These are phyloP conservation scores for Lepidium africanum DNA, from an alignment of 345 rosid species.

Conservation along the genomic window DNA sequence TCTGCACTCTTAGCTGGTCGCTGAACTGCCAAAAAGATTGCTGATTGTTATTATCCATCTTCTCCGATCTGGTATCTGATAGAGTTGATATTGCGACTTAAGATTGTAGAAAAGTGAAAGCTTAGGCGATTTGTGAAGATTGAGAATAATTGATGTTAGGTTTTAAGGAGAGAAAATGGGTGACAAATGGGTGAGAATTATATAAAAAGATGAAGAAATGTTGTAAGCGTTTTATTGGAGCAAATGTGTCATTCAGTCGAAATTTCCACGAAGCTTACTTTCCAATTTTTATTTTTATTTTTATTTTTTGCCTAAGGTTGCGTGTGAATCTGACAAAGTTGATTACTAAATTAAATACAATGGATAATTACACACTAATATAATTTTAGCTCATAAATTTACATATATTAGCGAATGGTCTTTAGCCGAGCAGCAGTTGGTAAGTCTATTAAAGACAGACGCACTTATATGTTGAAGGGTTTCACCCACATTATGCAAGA, in stretches of 20 bases:
- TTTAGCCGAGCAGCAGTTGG: too few species aligned
- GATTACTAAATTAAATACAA: neutral
- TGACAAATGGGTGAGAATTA: conserved; percentile 4
- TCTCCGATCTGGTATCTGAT: neutral
- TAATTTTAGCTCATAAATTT: too few species aligned
- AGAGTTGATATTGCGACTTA: conserved; percentile 1
- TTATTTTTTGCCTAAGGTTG: conserved; percentile 6
- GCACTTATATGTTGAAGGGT: too few species aligned
- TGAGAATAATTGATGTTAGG: neutral
- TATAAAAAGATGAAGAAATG: neutral
- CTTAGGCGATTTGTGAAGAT: neutral
- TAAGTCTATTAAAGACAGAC: too few species aligned
- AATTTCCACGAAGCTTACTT: conserved; percentile 42
- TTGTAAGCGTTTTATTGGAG: conserved; percentile 20
- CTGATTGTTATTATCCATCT: conserved; percentile 79
- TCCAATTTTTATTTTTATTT: neutral
- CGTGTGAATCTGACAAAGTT: conserved; percentile 58
- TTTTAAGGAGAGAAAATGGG: neutral
- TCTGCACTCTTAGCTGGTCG: conserved; percentile 78
- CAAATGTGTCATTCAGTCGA: conserved; percentile 26
- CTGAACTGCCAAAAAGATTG: conserved; percentile 95
- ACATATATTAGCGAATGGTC: too few species aligned
- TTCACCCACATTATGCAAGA: too few species aligned
- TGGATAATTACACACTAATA: too few species aligned
- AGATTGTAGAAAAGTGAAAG: neutral